These are phyloP conservation scores for Micromonas pusilla DNA, from an alignment of 139 green algal genomes.

Conservation along the genomic window DNA sequence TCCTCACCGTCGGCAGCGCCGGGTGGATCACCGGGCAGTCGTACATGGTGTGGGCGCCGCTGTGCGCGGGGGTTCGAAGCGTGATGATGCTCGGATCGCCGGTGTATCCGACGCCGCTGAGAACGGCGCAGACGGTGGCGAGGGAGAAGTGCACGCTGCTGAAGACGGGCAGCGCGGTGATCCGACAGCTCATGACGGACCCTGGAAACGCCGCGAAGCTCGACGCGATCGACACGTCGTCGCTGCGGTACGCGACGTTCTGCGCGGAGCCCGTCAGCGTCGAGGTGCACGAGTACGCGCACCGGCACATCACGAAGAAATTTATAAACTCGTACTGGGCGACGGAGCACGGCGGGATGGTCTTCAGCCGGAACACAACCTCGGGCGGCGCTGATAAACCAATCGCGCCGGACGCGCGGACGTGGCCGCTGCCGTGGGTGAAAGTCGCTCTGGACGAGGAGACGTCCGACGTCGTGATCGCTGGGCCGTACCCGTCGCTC, in stretches of 20 bases:
- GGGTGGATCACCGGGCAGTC: slow-evolving; percentile 92
- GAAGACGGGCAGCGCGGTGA: neutral
- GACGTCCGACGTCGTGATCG: neutral
- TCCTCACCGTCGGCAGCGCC: slow-evolving; percentile 84
- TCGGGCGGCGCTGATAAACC: too few species aligned
- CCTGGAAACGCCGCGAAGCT: neutral
- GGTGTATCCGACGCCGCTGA: slow-evolving; percentile 35
- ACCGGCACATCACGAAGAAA: neutral
- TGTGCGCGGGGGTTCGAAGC: slow-evolving; percentile 70
- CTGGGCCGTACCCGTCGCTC: neutral
- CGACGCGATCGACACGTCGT: neutral
- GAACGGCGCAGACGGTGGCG: neutral
- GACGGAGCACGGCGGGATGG: neutral
- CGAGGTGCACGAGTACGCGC: neutral
- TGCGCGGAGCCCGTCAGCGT: neutral
- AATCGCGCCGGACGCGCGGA: neutral
- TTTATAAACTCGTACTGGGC: neutral
- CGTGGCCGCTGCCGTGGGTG: neutral
- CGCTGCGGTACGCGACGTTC: neutral
- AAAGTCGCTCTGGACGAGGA: neutral
- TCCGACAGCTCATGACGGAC: neutral
- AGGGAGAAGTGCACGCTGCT: neutral
- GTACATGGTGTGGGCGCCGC: slow-evolving; percentile 60
- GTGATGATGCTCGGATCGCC: slow-evolving; percentile 93
- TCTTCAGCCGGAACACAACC: neutral